Evolutionary conservation across 2,329 filamentous ascomycete species (phyloP), one percentile per base, ranked within the genome.

Genomic region (Colletotrichum cordylinicola): DNA sequence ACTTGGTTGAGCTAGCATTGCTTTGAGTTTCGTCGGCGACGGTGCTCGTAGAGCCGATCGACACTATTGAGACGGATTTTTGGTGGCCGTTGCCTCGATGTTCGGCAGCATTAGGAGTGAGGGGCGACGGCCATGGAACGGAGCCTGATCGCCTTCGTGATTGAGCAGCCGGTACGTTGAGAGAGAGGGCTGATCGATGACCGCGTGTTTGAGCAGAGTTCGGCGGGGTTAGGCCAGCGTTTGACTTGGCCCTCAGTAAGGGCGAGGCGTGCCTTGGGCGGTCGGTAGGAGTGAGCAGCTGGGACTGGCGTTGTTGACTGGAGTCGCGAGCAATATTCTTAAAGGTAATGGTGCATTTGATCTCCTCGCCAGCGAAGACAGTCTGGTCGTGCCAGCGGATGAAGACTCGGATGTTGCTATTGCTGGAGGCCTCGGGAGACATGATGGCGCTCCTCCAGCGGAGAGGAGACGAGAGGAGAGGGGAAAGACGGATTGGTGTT

Each of bases 311-410:
- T 65, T 82, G 77, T 72, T 85, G 84, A 61, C 78, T 82, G 43
- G 84, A 78, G 52, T 86, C 86, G 66, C 90, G 82, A 56, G 91
- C 90, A 78, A 96, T 90, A 84, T 99, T 99, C 86, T 94, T 96
- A 87, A 99, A 99, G 67, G 95, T 98, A 84, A 99, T 98, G 79
- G 93, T 96, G 86, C 97, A 98, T 87, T 96, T 95, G 82, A 98
- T 91, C 82, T 98, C 94, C 88, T 99, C 97, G 85, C 97, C 97
- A 73, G 97, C 95, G 86, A 98, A 99, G 81, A 99, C 95, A 77
- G 95, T 96, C 84, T 96, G 93, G 83, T 98, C 95, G 84, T 95
- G 94, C 94, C 96, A 99, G 87, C 94, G 93, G 85, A 99, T 95
- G 84, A 96, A 98, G 85, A 98, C 96, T 85, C 96, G 94, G 84